A percentile compares a stretch with the other conserved stretches of the same genome.
Conservation (phyloP, 1,139 yeast species). For the Pichia sp. region DNA sequence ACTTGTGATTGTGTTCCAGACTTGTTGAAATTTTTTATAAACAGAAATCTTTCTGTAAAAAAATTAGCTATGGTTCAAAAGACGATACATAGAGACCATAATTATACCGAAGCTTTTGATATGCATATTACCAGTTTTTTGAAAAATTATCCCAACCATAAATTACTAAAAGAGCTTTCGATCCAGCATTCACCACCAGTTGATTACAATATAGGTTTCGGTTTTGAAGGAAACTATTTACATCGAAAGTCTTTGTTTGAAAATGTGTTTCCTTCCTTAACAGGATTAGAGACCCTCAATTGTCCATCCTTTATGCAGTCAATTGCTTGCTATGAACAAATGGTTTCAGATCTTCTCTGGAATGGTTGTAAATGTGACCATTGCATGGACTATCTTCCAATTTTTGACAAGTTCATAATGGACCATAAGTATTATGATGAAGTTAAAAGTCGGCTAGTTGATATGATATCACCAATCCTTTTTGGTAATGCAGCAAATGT, state of each 20-base stretch:
- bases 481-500: slow-evolving; percentile 46
- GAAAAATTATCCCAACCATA: slow-evolving; percentile 30
- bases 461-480: slow-evolving; percentile 51
- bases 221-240: slow-evolving; percentile 64
- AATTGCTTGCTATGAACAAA: slow-evolving; percentile 59
- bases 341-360: slow-evolving; percentile 65
- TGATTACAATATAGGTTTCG: slow-evolving; percentile 44
- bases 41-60: slow-evolving; percentile 25
- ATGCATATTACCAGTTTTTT: slow-evolving; percentile 41
- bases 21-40: slow-evolving; percentile 29
- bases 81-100: slow-evolving; percentile 40
- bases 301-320: slow-evolving; percentile 55
- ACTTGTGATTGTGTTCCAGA: slow-evolving; percentile 40
- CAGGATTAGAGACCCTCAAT: slow-evolving; percentile 35
- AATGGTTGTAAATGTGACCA: slow-evolving; percentile 63
- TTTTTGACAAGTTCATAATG: slow-evolving; percentile 52
- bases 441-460: slow-evolving; percentile 42
- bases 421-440: slow-evolving; percentile 52
- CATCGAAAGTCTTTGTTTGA: slow-evolving; percentile 48
- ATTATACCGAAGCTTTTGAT: slow-evolving; percentile 51
- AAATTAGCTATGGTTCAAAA: slow-evolving; percentile 43
- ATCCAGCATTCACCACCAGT: slow-evolving; percentile 47
- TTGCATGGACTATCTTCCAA: slow-evolving; percentile 42
- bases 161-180: slow-evolving; percentile 33
- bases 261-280: slow-evolving; percentile 40